Evolutionary conservation across 805 yeast genomes (phyloP), one percentile per base, ranked within the genome.

Genomic region (Saccharomycopsis sp.): DNA sequence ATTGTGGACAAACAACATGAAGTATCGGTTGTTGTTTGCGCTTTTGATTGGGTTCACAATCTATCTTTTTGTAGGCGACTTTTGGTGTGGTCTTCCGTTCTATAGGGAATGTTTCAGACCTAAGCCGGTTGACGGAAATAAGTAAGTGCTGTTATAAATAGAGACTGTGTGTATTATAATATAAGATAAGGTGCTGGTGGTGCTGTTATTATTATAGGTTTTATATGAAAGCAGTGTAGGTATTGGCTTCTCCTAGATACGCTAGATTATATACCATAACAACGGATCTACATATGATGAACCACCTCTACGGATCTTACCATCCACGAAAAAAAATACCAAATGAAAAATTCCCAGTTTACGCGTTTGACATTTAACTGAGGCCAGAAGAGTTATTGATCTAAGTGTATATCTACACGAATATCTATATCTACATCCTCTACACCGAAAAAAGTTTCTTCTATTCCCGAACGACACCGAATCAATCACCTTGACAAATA

Each of bases 1-100:
- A 58, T 75, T 86, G 77, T 84, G 91, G 88, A 76, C 83, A 75
- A 73, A 77, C 53, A 83, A 78, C 55, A 67, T 77, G 47, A 75
- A 73, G 60, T 75, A 77, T 15, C 44, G 49, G 20, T 29, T 56
- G n/a, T 24, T 55, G 2, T 55, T 69, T n/a, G 56, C 64, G 1
- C 5, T 65, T 1, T 54, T 72, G n/a, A 52, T 65, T 1, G 20
- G 70, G 1, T 35, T 79, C 8, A 53, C 79, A 14, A 50, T 76
- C 19, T 82, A 82, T 69, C 61, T 81, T n/a, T 56, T 78, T 14
- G 62, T 79, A 8, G 85, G 84, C 1, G 67, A 38, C 3, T 17
- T 74, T 19, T 78, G 74, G 61, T 82, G 86, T 69, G 86, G 86
- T 3, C 73, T 75, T 54, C 85, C 85, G 0, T 72, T 78, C 47